These are phyloP conservation scores for Claviceps sp. DNA, from an alignment of 2,329 filamentous ascomycete species.

Conservation along the genomic window DNA sequence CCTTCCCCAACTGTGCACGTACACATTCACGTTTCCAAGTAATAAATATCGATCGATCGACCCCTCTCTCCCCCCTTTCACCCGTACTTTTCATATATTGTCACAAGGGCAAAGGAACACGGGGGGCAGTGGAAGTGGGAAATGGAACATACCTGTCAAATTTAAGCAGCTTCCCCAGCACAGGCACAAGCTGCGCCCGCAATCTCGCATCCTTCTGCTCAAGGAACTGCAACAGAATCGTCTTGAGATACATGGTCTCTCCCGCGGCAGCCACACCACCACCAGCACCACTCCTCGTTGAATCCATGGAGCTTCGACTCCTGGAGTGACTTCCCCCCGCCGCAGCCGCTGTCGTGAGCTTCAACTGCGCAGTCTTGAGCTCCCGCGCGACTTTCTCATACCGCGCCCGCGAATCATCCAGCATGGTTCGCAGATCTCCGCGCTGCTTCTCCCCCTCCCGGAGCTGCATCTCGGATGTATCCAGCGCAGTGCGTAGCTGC, in stretches of 20 bases:
- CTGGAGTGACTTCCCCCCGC: conserved; percentile 23
- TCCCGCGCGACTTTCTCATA: conserved; percentile 71
- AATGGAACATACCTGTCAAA: conserved; percentile 54
- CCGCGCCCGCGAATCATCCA: conserved; percentile 65
- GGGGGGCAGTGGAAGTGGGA: no score
- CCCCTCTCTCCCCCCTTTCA: neutral
- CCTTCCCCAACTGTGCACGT: neutral
- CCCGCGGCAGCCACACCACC: conserved; percentile 16
- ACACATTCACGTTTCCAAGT: no score
- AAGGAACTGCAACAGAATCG: conserved; percentile 67
- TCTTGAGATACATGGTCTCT: conserved; percentile 61
- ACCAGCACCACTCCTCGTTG: conserved; percentile 20
- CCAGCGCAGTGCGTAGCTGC: conserved; percentile 65
- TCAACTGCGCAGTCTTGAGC: conserved; percentile 37
- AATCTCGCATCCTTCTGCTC: conserved; percentile 69
- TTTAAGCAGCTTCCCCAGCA: conserved; percentile 60
- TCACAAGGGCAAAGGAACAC: neutral
- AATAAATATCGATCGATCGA: neutral
- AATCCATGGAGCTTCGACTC: conserved; percentile 28
- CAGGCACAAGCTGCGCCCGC: conserved; percentile 63
- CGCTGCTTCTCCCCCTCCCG: conserved; percentile 75
- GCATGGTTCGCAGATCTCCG: conserved; percentile 55
- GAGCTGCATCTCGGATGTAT: conserved; percentile 76
- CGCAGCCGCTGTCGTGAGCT: conserved; percentile 24
- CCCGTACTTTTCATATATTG: neutral